Evolutionary conservation across 2,329 filamentous ascomycete species (phyloP), one percentile per base, ranked within the genome.

Genomic region (Fusarium concolor): DNA sequence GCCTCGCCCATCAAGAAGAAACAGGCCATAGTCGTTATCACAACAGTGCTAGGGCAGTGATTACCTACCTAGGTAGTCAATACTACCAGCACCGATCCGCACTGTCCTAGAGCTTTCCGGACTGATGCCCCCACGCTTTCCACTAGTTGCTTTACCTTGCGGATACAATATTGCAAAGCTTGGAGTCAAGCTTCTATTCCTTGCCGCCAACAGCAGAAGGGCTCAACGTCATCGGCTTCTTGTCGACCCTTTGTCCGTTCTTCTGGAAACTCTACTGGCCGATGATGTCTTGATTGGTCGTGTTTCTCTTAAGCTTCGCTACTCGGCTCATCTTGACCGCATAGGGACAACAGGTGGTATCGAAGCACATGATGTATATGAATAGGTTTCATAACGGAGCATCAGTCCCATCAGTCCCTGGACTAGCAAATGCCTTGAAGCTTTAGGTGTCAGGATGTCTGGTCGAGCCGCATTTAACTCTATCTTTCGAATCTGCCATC

Each of bases 371-470:
- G 12, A 38, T 49, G 33, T 39, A 26, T 17, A 49, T 47, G 22
- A 26, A 35, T 26, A 43, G 38, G 58, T 63, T 63, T 57, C 29
- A 50, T 38, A 45, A 39, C 35, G 33, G 51, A 57, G 59, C 35
- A 64, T 59, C 41, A 49, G 59, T 64, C 44, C 39, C 35, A 64
- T 59, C 41, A 49, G 59, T 64, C 44, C 39, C 29, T 62, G 29
- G 39, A 51, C 64, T 59, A 64, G 41, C 41, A 31, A 41, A 45
- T 64, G 35, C 37, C 46, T 47, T 64, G 52, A 41, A 41, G 17
- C 39, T 28, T 54, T 7, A 31, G 29, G 29, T 31, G 29, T 31
- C 29, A 12, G 29, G 11, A 3, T 12, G 10, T 31, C 7, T 31
- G 29, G 11, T 10, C 29, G 12, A 31, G 29, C 29, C 29, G 29